Evolutionary conservation across 1,284 basidiomycete species (phyloP).

Genomic region (Hemileia vastatrix): DNA sequence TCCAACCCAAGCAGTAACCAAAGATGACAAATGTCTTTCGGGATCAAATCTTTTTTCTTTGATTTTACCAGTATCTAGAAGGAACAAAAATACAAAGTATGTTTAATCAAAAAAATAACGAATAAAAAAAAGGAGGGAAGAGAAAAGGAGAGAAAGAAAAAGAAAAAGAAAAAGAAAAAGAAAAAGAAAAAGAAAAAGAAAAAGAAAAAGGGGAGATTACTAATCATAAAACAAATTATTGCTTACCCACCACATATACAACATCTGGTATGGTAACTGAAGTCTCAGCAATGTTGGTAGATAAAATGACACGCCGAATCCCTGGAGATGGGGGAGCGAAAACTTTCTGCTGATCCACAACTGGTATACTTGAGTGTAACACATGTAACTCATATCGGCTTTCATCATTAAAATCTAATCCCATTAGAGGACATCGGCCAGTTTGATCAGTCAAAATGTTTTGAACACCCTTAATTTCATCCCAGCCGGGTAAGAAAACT

Average conservation of each 20-base stretch:
- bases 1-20: conserved; percentile 83
- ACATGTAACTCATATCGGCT: conserved; percentile 67
- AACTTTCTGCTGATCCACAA: conserved; percentile 79
- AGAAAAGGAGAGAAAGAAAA: no score
- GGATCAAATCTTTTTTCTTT: conserved; percentile 94
- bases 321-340: conserved; percentile 51
- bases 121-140: no score
- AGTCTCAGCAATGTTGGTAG: conserved; percentile 95
- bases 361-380: conserved; percentile 80
- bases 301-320: conserved; percentile 33
- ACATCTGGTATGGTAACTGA: conserved; percentile 94
- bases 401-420: conserved; percentile 56
- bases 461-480: conserved; percentile 77
- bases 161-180: no score
- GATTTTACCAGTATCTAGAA: conserved; percentile 64
- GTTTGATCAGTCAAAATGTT: conserved; percentile 54
- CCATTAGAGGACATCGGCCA: conserved; percentile 51
- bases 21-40: conserved; percentile 70
- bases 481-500: conserved; percentile 73
- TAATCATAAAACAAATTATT: no score
- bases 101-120: no score
- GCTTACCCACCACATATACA: no score
- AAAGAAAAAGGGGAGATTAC: no score
- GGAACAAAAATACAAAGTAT: no score
- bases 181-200: no score